Evolutionary conservation across 495 filamentous ascomycete species (phyloP).

Genomic region (Lasiosphaeria hispida): DNA sequence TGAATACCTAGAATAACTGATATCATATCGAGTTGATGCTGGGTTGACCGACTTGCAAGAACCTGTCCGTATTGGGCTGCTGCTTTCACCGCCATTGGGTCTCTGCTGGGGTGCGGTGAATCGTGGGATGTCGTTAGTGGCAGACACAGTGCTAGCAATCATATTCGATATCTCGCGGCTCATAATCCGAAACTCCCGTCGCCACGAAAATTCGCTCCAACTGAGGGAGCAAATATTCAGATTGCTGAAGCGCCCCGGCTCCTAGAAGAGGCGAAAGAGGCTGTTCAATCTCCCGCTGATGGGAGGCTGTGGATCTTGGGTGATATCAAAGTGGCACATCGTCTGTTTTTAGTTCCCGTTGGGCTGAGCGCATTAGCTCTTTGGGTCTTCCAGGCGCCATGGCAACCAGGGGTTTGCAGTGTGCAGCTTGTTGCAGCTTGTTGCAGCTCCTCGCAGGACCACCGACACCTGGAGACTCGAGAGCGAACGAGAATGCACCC

Average conservation of each 20-base stretch:
- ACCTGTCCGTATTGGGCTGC: too few relatives aligned
- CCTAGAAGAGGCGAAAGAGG: constrained; percentile 13
- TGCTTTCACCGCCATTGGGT: too few relatives aligned
- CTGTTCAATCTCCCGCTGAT: constrained; percentile 26
- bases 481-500: too few relatives aligned
- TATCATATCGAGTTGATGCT: too few relatives aligned
- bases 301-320: constrained; percentile 16
- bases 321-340: constrained; percentile 16
- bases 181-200: background rate
- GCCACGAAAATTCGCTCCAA: too few relatives aligned
- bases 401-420: constrained; percentile 12
- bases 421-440: background rate
- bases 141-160: too few relatives aligned
- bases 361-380: constrained; percentile 29
- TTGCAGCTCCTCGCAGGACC: background rate
- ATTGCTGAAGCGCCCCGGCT: constrained; percentile 21
- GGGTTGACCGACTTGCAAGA: too few relatives aligned
- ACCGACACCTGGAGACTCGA: background rate
- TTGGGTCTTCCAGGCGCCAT: constrained; percentile 18
- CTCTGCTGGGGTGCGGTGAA: too few relatives aligned
- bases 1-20: too few relatives aligned
- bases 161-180: background rate
- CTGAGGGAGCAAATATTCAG: background rate
- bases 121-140: too few relatives aligned
- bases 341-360: constrained; percentile 34